Percentiles rank a stretch among this genome's conserved stretches.
Conservation (phyloP, 257 asterid species). For the Solanum piurae region DNA sequence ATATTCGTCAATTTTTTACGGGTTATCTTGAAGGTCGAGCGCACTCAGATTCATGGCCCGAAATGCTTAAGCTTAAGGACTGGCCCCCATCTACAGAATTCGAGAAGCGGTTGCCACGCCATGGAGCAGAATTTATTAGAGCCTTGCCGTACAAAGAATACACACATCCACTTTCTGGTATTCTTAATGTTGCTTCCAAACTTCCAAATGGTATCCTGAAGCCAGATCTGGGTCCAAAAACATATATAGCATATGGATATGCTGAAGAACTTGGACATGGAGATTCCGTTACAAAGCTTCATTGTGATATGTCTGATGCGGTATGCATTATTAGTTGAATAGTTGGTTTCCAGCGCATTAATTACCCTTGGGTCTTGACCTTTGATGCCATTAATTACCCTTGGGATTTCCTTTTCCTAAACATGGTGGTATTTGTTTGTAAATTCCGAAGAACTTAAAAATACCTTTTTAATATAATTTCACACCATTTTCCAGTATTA, state of each 20-base stretch:
- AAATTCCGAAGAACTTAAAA: neutral
- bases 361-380: neutral
- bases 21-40: slow-evolving; percentile 43
- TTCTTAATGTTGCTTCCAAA: slow-evolving; percentile 44
- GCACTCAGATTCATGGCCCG: slow-evolving; percentile 28
- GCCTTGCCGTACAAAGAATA: slow-evolving; percentile 61
- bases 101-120: slow-evolving; percentile 41
- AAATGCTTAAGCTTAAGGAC: slow-evolving; percentile 57
- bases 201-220: slow-evolving; percentile 17
- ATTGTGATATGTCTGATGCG: slow-evolving; percentile 63
- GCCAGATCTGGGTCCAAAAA: slow-evolving; percentile 72
- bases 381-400: neutral
- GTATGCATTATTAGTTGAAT: slow-evolving; percentile 16
- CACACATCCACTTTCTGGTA: slow-evolving; percentile 41
- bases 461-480: neutral
- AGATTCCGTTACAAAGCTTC: slow-evolving; percentile 71
- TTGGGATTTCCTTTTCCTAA: neutral
- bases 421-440: neutral
- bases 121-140: slow-evolving; percentile 35
- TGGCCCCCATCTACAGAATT: slow-evolving; percentile 46
- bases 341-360: neutral
- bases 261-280: slow-evolving; percentile 55
- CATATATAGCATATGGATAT: slow-evolving; percentile 59
- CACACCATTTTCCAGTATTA: neutral
- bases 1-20: slow-evolving; percentile 35